phyloP scores from a whole-genome alignment of 2,329 filamentous ascomycete genomes.

The Ophiosphaerella narmari region DNA sequence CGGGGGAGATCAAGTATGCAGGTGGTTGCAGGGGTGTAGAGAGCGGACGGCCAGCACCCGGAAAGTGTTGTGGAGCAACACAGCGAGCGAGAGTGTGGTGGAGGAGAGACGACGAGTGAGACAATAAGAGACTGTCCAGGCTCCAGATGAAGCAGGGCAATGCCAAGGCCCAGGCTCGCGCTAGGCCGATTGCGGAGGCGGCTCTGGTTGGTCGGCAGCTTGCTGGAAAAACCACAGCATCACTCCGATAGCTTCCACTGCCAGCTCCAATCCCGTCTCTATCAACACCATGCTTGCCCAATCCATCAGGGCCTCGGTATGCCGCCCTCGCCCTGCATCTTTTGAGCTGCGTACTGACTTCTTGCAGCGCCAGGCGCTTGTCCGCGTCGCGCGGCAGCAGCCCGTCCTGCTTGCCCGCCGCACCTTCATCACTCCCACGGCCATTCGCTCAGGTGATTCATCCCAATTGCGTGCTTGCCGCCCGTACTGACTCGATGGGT shows the following conservation, averaged over 20 bases:
- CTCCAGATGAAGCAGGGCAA: not conserved
- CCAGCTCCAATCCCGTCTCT: slow-evolving; percentile 35
- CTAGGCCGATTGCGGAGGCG: slow-evolving; percentile 24
- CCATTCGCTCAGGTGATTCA: slow-evolving; percentile 64
- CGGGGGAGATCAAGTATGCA: slow-evolving; percentile 7
- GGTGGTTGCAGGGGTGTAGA: slow-evolving; percentile 13
- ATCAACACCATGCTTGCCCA: slow-evolving; percentile 61
- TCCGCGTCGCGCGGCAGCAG: slow-evolving; percentile 64
- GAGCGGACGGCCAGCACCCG: slow-evolving; percentile 18
- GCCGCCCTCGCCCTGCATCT: slow-evolving; percentile 20
- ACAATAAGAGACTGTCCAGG: slow-evolving; percentile 2
- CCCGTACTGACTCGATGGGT: slow-evolving; percentile 41
- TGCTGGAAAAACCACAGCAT: slow-evolving; percentile 18
- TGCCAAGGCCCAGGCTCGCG: slow-evolving; percentile 12
- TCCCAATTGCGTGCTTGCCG: slow-evolving; percentile 25
- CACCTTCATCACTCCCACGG: slow-evolving; percentile 66
- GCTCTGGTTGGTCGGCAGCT: slow-evolving; percentile 12
- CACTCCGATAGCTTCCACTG: slow-evolving; percentile 35
- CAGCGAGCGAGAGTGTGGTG: slow-evolving; percentile 24
- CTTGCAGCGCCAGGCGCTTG: slow-evolving; percentile 63
- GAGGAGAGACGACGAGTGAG: slow-evolving; percentile 20
- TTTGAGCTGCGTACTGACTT: slow-evolving; percentile 30
- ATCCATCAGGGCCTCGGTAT: slow-evolving; percentile 65
- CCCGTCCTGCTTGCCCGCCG: slow-evolving; percentile 60
- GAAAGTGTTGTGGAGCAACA: slow-evolving; percentile 10